Percentiles rank a stretch among this genome's conserved stretches.
Conservation (phyloP, 768 basidiomycete genomes). For the Suillus weaverae region DNA sequence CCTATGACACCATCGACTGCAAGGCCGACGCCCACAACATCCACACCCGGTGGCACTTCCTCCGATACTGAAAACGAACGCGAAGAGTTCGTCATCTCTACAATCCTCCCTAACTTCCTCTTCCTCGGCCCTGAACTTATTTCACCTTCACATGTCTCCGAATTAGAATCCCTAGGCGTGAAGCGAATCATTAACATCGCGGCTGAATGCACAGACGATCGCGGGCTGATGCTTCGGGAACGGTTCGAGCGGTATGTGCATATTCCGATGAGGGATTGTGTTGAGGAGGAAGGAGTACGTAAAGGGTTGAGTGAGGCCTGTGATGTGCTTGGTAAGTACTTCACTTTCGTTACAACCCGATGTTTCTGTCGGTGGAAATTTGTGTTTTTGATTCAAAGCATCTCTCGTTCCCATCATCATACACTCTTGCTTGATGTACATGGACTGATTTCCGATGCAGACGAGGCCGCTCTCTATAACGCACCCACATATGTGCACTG, state of each 20-base stretch:
- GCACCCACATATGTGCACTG: slow-evolving; percentile 95
- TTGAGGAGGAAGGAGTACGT: slow-evolving; percentile 89
- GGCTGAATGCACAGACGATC: slow-evolving; percentile 78
- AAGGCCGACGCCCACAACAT: slow-evolving; percentile 51
- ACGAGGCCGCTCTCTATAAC: slow-evolving; percentile 88
- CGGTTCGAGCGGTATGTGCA: slow-evolving; percentile 82
- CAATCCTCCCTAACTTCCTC: slow-evolving; percentile 87
- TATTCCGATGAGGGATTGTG: slow-evolving; percentile 93
- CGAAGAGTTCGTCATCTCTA: slow-evolving; percentile 78
- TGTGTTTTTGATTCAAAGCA: slow-evolving; percentile 4
- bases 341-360: background rate
- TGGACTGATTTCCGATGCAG: slow-evolving; percentile 38
- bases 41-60: slow-evolving; percentile 39
- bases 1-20: slow-evolving; percentile 41
- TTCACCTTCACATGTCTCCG: slow-evolving; percentile 67
- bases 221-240: slow-evolving; percentile 63
- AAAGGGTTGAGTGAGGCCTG: slow-evolving; percentile 83
- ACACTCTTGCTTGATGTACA: slow-evolving; percentile 5
- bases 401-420: slow-evolving; percentile 6
- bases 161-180: slow-evolving; percentile 74
- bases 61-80: slow-evolving; percentile 43
- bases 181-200: slow-evolving; percentile 91
- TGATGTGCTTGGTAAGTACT: slow-evolving; percentile 74
- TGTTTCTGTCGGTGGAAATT: background rate
- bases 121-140: slow-evolving; percentile 90